Percentiles rank a stretch among this genome's conserved stretches.
These are phyloP conservation scores for Suhomyces vadensis DNA, from an alignment of 805 yeast genomes.

Conservation along the genomic window DNA sequence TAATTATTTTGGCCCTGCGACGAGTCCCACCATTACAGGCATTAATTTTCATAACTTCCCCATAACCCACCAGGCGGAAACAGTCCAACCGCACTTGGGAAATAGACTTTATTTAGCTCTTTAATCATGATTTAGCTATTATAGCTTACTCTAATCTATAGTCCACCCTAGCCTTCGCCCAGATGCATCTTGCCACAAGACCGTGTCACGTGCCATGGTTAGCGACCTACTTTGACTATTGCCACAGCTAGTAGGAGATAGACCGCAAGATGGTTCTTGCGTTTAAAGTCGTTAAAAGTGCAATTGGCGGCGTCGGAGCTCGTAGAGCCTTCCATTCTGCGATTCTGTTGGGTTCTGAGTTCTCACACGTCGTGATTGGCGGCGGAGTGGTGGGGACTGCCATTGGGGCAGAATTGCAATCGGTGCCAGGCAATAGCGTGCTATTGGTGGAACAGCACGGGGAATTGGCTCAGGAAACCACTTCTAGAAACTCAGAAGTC, in stretches of 20 bases:
- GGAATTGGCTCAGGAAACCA: slow-evolving; percentile 73
- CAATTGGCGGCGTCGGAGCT: neutral
- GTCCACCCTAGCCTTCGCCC: too few species aligned
- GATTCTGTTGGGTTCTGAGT: slow-evolving; percentile 38
- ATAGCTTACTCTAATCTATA: too few species aligned
- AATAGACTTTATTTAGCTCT: too few species aligned
- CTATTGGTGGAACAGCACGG: slow-evolving; percentile 69
- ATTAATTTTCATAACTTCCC: too few species aligned
- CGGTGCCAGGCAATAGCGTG: slow-evolving; percentile 49
- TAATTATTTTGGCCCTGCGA: too few species aligned
- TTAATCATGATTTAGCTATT: too few species aligned
- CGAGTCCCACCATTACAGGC: too few species aligned
- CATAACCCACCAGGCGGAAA: too few species aligned
- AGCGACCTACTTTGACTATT: too few species aligned
- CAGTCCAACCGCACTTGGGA: too few species aligned
- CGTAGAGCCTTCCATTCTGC: neutral
- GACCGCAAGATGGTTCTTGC: neutral
- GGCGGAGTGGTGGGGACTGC: slow-evolving; percentile 88
- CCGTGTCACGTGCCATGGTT: too few species aligned
- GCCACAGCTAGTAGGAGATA: neutral
- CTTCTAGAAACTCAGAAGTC: slow-evolving; percentile 90
- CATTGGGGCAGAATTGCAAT: slow-evolving; percentile 65
- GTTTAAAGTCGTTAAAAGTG: neutral
- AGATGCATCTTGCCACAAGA: too few species aligned
- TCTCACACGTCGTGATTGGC: slow-evolving; percentile 73